Base-by-base conservation (phyloP, 2,329 filamentous ascomycete genomes). In the Microcyclosporella mali region DNA sequence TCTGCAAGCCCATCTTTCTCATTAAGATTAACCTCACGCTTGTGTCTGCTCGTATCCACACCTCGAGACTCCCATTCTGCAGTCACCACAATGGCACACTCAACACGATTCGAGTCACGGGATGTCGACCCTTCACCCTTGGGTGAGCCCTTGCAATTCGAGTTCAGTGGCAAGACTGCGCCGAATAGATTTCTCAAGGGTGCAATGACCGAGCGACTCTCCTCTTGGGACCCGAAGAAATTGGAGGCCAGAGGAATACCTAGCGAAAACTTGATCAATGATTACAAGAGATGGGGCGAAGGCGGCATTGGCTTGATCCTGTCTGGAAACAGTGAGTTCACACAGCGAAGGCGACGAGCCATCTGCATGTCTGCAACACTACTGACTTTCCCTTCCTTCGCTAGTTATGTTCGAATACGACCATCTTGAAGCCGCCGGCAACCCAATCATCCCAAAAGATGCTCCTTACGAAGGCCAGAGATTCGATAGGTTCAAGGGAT, bases 181-280 rank as follows among this genome's bases (percentile, higher is more conserved):
- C 73, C 72, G 32, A 85, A 84, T 58, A 70, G 79, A n/a, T 79
- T 84, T 55, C 61, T 84, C 50, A 85, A 85, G 61, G 78, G 69
- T 4, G 75, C 82, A 32, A 84, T 85, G 81, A 77, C 76, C 2
- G 82, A 85, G 59, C 68, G 73, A 6, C 65, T 84, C 11, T 76
- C 78, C 0, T 78, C 73, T 4, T 85, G 78, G 77, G 70, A 76
- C 45, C 66, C 73, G 6, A 70, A 70, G 17, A 68, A 77, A 43
- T 52, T 75, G 7, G 62, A 71, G 16, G 68, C 68, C 3, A 71
- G 81, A 32, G 74, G 76, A 17, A 63, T 81, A 3, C 74, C 77
- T 6, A 69, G 68, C 10, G 68, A 72, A 49, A 66, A 73, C 41
- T 55, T 77, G 15, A 69, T 78, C 53, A 74, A 79, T 25, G 65